Conservation (phyloP, 2,329 filamentous ascomycete species). For the Alternaria sp. region DNA sequence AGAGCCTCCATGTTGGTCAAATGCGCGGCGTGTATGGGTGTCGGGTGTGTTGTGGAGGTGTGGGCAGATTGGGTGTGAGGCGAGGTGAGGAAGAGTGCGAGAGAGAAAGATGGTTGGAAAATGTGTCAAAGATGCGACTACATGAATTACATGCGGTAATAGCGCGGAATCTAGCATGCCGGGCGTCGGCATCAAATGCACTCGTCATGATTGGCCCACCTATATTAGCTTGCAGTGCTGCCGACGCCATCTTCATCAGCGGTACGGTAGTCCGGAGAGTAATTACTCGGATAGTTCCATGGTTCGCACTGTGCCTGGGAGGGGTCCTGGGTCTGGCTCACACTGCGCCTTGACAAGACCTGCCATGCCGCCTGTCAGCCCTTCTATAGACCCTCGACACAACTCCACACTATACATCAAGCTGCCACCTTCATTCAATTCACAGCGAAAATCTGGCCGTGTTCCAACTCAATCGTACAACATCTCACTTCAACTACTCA, state of each 20-base stretch:
- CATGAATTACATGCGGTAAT: slow-evolving; percentile 13
- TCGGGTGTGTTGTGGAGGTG: not conserved
- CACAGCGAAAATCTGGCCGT: not conserved
- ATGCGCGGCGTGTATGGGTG: slow-evolving; percentile 7
- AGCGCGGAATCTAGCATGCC: slow-evolving; percentile 29
- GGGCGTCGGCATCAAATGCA: slow-evolving; percentile 34
- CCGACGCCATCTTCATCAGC: slow-evolving; percentile 24
- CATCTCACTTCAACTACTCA: not conserved
- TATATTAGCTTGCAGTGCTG: slow-evolving; percentile 3
- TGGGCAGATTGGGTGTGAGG: not conserved
- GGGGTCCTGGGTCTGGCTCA: slow-evolving; percentile 9
- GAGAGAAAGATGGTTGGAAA: slow-evolving; percentile 8
- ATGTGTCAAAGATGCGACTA: slow-evolving; percentile 17
- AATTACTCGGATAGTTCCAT: slow-evolving; percentile 21
- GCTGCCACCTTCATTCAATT: not conserved
- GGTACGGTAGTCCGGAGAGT: slow-evolving; percentile 8
- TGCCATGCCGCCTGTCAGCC: not conserved
- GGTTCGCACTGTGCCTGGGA: slow-evolving; percentile 8
- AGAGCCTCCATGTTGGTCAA: slow-evolving; percentile 79
- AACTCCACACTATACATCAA: not conserved
- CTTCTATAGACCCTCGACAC: not conserved
- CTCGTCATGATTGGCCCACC: slow-evolving; percentile 29
- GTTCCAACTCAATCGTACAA: not conserved
- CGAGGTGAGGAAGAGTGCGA: not conserved
- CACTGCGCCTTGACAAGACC: not conserved